A percentile compares a stretch with the other conserved stretches of the same genome.
Evolutionary conservation across 768 basidiomycete genomes (phyloP).

Genomic region (Collybia sp.): DNA sequence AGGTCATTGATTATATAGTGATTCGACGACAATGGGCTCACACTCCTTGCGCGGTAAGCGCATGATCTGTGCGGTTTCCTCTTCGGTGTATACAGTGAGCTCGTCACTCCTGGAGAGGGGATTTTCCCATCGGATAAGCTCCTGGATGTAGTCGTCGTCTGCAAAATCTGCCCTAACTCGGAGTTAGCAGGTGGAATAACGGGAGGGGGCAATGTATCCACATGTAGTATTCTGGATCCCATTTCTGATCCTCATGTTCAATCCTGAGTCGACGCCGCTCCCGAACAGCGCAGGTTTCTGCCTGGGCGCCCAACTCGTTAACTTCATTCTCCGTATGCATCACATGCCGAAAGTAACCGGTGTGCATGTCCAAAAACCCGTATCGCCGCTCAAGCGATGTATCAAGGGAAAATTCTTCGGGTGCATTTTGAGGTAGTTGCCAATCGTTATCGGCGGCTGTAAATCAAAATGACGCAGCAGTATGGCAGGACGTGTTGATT

Average conservation of each 20-base stretch:
- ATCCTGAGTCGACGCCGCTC: slow-evolving; percentile 53
- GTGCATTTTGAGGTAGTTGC: slow-evolving; percentile 64
- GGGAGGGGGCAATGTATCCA: slow-evolving; percentile 18
- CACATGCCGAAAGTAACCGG: slow-evolving; percentile 72
- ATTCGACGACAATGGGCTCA: slow-evolving; percentile 16
- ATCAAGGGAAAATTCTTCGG: slow-evolving; percentile 32
- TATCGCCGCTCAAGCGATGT: slow-evolving; percentile 48
- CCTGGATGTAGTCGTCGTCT: slow-evolving; percentile 72
- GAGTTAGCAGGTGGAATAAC: not conserved
- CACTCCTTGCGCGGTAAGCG: slow-evolving; percentile 52
- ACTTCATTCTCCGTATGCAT: slow-evolving; percentile 76
- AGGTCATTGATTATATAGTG: no score
- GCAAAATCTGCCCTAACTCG: slow-evolving; percentile 69
- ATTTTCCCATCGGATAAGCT: slow-evolving; percentile 62
- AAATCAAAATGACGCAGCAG: slow-evolving; percentile 1
- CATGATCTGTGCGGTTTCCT: slow-evolving; percentile 66
- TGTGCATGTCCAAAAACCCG: slow-evolving; percentile 73
- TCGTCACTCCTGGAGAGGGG: slow-evolving; percentile 35
- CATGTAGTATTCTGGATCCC: slow-evolving; percentile 85
- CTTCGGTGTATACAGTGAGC: slow-evolving; percentile 57
- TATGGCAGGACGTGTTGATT: not conserved
- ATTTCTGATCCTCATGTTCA: slow-evolving; percentile 69
- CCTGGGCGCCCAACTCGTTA: slow-evolving; percentile 69
- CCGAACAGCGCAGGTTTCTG: slow-evolving; percentile 45
- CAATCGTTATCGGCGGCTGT: slow-evolving; percentile 77